phyloP scores from a whole-genome alignment of 495 filamentous ascomycete species.

The Neurospora sp. region DNA sequence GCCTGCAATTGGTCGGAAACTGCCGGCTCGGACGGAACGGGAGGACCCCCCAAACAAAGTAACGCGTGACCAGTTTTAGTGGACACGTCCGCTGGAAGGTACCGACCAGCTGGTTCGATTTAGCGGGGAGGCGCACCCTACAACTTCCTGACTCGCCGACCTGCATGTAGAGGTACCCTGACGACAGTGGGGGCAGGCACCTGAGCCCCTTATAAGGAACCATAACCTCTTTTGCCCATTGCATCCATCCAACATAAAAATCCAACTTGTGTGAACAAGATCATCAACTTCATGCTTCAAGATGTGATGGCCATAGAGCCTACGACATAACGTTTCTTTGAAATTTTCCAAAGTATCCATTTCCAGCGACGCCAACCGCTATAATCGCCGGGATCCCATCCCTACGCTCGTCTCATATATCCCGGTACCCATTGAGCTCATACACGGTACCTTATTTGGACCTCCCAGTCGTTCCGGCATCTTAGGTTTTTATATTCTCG shows the following conservation, averaged over 20 bases:
- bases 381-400: background rate
- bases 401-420: background rate
- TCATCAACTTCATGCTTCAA: background rate
- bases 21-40: background rate
- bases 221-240: background rate
- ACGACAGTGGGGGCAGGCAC: background rate
- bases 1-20: background rate
- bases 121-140: background rate
- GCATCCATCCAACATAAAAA: background rate
- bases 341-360: background rate
- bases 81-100: background rate
- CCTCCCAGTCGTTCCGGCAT: background rate
- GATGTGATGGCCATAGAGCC: background rate
- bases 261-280: background rate
- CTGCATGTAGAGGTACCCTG: background rate
- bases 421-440: background rate
- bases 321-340: background rate
- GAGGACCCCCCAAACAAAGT: background rate
- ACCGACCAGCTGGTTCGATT: background rate
- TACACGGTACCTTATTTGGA: background rate
- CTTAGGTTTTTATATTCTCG: background rate
- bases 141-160: background rate
- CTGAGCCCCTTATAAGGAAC: background rate
- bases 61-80: background rate
- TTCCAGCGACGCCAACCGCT: background rate